Evolutionary conservation across 2,329 filamentous ascomycete genomes (phyloP), one percentile per base, ranked within the genome.

Genomic region (Trichophyton schoenleinii): DNA sequence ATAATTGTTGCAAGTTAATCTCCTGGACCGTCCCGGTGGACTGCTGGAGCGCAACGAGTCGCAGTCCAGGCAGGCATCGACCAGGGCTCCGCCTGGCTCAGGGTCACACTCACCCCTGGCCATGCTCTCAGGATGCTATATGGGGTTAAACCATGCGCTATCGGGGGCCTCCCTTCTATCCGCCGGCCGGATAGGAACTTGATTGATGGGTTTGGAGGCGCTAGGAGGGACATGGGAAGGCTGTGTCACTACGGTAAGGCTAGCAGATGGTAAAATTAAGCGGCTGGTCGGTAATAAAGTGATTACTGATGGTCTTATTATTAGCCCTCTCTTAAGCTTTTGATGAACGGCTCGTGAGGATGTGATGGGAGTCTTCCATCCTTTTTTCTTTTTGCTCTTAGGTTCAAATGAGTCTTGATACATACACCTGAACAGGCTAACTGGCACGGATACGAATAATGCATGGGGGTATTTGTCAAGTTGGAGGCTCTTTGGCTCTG

Each of bases 211-310:
- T 53, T 53, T 53, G 13, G n/a, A 31, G 22, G n/a, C 46, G 34
- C 8, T 8, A 53, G 3, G 3, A 53, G 22, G 28, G 49, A 48
- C 44, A 48, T 48, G 18, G 44, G 44, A 53, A 53, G 49, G 49
- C 49, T 53, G 49, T 53, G 49, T 25, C 3, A 31, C 49, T 11
- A 53, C 15, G 49, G 49, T 34, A 28, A 53, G 49, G 49, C 49
- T 53, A 53, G 28, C 49, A 53, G 15, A 31, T 53, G 49, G 49
- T 31, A 53, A 53, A 53, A 31, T 53, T 53, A 53, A 34, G 49
- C 49, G 49, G 49, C 49, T 20, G 28, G 49, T 52, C 13, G 22
- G 34, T 9, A 38, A 13, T 38, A 11, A 38, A 28, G 18, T 31
- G 49, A 53, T 53, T 53, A 53, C 49, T 53, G 49, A 53, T 53